These are phyloP conservation scores for Verticillium longisporum DNA, from an alignment of 2,329 filamentous ascomycete genomes.

Conservation along the genomic window DNA sequence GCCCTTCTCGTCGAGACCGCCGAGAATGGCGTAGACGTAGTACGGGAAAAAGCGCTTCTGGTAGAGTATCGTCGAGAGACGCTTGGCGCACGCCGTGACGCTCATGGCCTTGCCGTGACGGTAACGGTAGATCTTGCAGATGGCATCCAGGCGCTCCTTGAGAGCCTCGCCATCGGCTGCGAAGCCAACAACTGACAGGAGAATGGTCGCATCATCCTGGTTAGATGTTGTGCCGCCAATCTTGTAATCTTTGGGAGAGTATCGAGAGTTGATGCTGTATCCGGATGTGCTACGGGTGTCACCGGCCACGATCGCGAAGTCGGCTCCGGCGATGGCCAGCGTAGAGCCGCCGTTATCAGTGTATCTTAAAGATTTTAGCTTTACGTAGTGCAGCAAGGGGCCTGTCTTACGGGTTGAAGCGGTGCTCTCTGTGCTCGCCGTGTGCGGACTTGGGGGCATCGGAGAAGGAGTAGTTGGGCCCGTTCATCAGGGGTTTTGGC, in stretches of 20 bases:
- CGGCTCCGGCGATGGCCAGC: constrained; percentile 84
- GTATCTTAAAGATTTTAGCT: constrained; percentile 55
- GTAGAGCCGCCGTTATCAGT: constrained; percentile 98
- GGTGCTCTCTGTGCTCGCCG: constrained; percentile 62
- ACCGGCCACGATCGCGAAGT: constrained; percentile 95
- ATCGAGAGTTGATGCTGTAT: constrained; percentile 98
- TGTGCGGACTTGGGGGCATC: constrained; percentile 48
- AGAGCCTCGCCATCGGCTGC: constrained; percentile 90
- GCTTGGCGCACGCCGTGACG: constrained; percentile 89
- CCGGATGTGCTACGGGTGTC: constrained; percentile 93
- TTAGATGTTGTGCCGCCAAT: constrained; percentile 87
- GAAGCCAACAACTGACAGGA: constrained; percentile 92
- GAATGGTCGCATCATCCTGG: constrained; percentile 76
- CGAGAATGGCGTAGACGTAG: constrained; percentile 92
- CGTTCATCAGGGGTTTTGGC: constrained; percentile 64
- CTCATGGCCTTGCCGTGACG: constrained; percentile 96
- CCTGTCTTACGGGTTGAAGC: constrained; percentile 78
- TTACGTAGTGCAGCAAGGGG: constrained; percentile 4
- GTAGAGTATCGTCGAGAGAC: constrained; percentile 92
- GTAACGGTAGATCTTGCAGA: constrained; percentile 99
- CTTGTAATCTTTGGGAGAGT: constrained; percentile 92
- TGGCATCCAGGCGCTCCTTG: constrained; percentile 85
- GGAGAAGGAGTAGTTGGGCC: constrained; percentile 62
- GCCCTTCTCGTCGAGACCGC: constrained; percentile 89
- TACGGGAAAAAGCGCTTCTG: constrained; percentile 98